A percentile compares a stretch with the other conserved stretches of the same genome.
Conservation (phyloP, 805 yeast species). For the Cyberlindnera xishuangbannaensis region DNA sequence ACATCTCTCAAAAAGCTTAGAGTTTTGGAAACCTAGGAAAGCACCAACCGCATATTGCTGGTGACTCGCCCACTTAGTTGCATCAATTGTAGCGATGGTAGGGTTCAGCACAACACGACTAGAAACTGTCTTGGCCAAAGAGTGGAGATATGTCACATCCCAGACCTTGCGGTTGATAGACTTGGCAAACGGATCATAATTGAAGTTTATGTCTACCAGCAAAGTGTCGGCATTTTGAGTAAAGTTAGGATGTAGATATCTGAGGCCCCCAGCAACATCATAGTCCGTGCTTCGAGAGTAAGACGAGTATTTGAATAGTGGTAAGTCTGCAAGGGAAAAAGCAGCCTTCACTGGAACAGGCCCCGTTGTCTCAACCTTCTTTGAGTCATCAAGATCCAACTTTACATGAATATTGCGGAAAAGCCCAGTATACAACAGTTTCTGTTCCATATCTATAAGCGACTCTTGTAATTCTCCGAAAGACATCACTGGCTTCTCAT, state of each 20-base stretch:
- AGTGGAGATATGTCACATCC: slow-evolving; percentile 42
- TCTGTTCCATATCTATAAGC: slow-evolving; percentile 29
- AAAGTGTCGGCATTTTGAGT: slow-evolving; percentile 56
- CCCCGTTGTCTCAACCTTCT: slow-evolving; percentile 8
- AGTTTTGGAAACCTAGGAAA: slow-evolving; percentile 41
- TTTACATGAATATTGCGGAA: slow-evolving; percentile 36
- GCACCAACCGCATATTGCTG: slow-evolving; percentile 44
- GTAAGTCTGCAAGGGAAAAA: slow-evolving; percentile 34
- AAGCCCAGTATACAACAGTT: slow-evolving; percentile 38
- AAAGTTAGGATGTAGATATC: slow-evolving; percentile 39
- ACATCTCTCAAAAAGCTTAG: too few species aligned
- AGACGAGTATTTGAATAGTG: slow-evolving; percentile 25
- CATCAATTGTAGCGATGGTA: slow-evolving; percentile 42
- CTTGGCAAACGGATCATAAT: slow-evolving; percentile 42
- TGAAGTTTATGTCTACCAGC: slow-evolving; percentile 39
- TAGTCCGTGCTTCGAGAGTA: slow-evolving; percentile 31
- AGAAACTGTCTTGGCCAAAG: slow-evolving; percentile 37
- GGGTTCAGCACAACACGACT: slow-evolving; percentile 43
- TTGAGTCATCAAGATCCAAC: slow-evolving; percentile 33
- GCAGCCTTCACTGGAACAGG: slow-evolving; percentile 41
- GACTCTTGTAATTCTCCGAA: slow-evolving; percentile 34
- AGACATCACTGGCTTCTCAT: slow-evolving; percentile 27
- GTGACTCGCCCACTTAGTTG: slow-evolving; percentile 43
- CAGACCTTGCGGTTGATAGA: slow-evolving; percentile 41
- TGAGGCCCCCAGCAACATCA: slow-evolving; percentile 29